A percentile compares a stretch with the other conserved stretches of the same genome.
phyloP scores from a whole-genome alignment of 1,139 yeast genomes.

The Taphrina communis region DNA sequence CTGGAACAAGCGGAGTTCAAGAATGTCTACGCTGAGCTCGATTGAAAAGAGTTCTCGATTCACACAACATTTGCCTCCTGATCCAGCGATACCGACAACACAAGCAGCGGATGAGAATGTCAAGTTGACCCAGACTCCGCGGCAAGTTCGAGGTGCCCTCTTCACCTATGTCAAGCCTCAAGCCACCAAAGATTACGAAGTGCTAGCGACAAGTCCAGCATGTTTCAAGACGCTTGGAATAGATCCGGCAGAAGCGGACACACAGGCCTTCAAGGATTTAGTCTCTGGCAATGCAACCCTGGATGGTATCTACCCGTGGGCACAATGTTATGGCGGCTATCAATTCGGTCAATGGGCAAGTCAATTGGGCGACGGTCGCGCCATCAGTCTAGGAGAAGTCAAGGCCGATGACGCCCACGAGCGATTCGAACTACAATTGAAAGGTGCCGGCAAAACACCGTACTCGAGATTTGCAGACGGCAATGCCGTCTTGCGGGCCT shows the following conservation, averaged over 20 bases:
- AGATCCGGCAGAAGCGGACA: slow-evolving; percentile 53
- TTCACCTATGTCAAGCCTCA: slow-evolving; percentile 76
- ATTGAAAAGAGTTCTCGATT: slow-evolving; percentile 51
- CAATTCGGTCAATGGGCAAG: slow-evolving; percentile 98
- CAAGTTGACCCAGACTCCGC: slow-evolving; percentile 60
- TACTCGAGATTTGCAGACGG: slow-evolving; percentile 96
- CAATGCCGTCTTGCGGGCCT: slow-evolving; percentile 85
- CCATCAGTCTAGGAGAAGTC: slow-evolving; percentile 76
- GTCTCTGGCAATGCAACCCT: slow-evolving; percentile 66
- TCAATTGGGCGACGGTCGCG: slow-evolving; percentile 95
- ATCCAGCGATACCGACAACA: slow-evolving; percentile 61
- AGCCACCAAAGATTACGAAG: slow-evolving; percentile 59
- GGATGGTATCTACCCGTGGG: slow-evolving; percentile 69
- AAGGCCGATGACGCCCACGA: slow-evolving; percentile 54
- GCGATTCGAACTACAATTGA: slow-evolving; percentile 73
- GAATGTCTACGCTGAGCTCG: slow-evolving; percentile 40
- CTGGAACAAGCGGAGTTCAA: background rate
- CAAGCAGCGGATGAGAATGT: slow-evolving; percentile 58
- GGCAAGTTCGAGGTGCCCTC: slow-evolving; percentile 68
- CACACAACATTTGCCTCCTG: slow-evolving; percentile 63
- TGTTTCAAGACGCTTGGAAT: slow-evolving; percentile 71
- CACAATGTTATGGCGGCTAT: slow-evolving; percentile 93
- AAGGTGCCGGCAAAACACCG: slow-evolving; percentile 89
- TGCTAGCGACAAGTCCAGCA: slow-evolving; percentile 63
- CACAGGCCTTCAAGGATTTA: slow-evolving; percentile 60